Evolutionary conservation across 2,329 filamentous ascomycete genomes (phyloP).

Genomic region (Endothia cerciana): DNA sequence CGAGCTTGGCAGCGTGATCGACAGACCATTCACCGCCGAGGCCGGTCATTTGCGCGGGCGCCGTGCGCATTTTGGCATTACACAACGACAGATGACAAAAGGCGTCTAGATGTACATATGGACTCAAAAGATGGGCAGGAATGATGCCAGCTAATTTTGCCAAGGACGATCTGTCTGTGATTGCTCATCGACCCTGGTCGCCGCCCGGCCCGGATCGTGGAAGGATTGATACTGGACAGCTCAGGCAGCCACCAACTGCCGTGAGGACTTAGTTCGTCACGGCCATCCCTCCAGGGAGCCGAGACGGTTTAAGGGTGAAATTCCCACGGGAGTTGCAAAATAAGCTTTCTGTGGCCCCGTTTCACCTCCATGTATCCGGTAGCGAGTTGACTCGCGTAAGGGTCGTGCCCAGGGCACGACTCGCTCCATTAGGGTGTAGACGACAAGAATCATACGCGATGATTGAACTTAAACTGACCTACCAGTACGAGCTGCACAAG

Average conservation of each 20-base stretch:
- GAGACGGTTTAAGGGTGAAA: neutral
- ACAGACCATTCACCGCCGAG: neutral
- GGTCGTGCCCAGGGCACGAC: conserved; percentile 4
- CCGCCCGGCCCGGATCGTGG: neutral
- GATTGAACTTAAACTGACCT: neutral
- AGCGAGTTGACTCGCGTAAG: conserved; percentile 4
- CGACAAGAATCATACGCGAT: neutral
- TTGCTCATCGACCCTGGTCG: neutral
- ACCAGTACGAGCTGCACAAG: neutral
- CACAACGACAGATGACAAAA: neutral
- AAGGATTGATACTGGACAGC: neutral
- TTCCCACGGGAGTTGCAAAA: neutral
- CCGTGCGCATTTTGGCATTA: neutral
- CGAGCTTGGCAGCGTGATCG: neutral
- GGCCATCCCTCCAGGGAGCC: neutral
- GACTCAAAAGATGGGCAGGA: neutral
- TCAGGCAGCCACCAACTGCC: neutral
- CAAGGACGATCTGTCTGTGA: neutral
- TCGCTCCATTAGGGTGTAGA: neutral
- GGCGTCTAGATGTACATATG: neutral
- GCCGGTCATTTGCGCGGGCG: neutral
- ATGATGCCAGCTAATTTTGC: neutral
- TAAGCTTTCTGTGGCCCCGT: conserved; percentile 5
- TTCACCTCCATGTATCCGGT: neutral
- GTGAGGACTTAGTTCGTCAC: neutral